A percentile compares a stretch with the other conserved stretches of the same genome.
phyloP scores from a whole-genome alignment of 169 alveolate genomes.

The Cryptosporidium viatorum region DNA sequence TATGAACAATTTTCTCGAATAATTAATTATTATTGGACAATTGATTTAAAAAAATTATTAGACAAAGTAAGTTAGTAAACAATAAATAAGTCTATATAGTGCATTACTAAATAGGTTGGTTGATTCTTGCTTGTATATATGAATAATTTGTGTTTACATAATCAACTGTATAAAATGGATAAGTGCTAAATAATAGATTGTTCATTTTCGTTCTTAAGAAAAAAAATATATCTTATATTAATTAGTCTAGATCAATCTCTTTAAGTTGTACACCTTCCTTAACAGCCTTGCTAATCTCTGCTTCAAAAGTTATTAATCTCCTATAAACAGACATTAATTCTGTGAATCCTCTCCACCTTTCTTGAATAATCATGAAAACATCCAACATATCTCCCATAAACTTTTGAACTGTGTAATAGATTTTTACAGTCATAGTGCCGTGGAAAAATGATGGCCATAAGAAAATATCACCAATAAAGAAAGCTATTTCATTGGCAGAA shows the following conservation, averaged over 20 bases:
- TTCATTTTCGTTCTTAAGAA: neutral
- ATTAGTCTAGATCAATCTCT: constrained; percentile 47
- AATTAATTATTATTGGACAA: too few relatives aligned
- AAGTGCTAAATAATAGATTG: neutral
- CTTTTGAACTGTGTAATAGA: constrained; percentile 20
- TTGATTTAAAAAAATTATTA: too few relatives aligned
- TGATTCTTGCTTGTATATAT: neutral
- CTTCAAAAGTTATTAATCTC: constrained; percentile 28
- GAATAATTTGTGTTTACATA: too few relatives aligned
- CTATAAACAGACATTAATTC: constrained; percentile 66
- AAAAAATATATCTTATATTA: neutral
- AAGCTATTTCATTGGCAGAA: constrained; percentile 20
- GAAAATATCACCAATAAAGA: constrained; percentile 36
- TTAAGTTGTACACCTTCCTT: constrained; percentile 10
- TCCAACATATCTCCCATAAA: constrained; percentile 23
- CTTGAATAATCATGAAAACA: constrained; percentile 49
- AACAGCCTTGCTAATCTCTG: neutral
- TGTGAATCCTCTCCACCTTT: constrained; percentile 73
- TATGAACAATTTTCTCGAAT: too few relatives aligned
- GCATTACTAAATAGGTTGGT: neutral
- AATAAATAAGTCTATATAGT: neutral
- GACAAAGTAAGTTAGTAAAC: neutral
- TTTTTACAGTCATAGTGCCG: constrained; percentile 59
- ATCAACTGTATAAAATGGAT: too few relatives aligned
- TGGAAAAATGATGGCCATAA: constrained; percentile 73